Evolutionary conservation across 352 stramenopile species (phyloP).

Genomic region (Thalassiosira hispida): DNA sequence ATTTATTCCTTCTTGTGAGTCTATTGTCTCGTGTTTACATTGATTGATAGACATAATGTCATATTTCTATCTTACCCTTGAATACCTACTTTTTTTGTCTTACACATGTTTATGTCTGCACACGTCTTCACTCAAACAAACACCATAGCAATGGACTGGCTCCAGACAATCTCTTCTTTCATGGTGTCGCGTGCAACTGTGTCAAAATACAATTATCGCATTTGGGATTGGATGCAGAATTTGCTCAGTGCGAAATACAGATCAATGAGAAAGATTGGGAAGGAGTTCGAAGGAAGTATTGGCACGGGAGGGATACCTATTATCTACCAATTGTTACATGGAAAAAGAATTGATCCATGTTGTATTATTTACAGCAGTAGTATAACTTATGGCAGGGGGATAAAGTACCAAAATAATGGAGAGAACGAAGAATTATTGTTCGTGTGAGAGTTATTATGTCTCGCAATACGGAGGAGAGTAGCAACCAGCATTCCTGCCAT

Average conservation of each 20-base stretch:
- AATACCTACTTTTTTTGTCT: background rate
- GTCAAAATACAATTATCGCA: slow-evolving; percentile 80
- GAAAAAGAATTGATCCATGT: slow-evolving; percentile 51
- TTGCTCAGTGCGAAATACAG: slow-evolving; percentile 81
- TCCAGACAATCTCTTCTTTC: slow-evolving; percentile 89
- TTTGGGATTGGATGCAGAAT: slow-evolving; percentile 82
- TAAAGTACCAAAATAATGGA: too few relatives aligned
- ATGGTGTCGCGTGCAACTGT: slow-evolving; percentile 83
- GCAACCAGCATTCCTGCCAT: too few relatives aligned
- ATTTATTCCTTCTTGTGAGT: slow-evolving; percentile 87
- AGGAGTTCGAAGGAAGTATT: slow-evolving; percentile 85
- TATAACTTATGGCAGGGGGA: too few relatives aligned
- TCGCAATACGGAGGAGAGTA: too few relatives aligned
- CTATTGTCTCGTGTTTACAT: background rate
- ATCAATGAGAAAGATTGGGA: slow-evolving; percentile 83
- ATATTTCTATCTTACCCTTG: background rate
- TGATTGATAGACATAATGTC: background rate
- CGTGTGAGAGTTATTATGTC: too few relatives aligned
- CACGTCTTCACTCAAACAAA: too few relatives aligned
- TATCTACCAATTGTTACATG: slow-evolving; percentile 83
- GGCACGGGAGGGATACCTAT: slow-evolving; percentile 84
- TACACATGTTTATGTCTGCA: too few relatives aligned
- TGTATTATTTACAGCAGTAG: too few relatives aligned
- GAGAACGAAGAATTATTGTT: too few relatives aligned
- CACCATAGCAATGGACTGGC: slow-evolving; percentile 79